These are phyloP conservation scores for Henningerozyma blattae DNA, from an alignment of 805 yeast genomes.

Conservation along the genomic window DNA sequence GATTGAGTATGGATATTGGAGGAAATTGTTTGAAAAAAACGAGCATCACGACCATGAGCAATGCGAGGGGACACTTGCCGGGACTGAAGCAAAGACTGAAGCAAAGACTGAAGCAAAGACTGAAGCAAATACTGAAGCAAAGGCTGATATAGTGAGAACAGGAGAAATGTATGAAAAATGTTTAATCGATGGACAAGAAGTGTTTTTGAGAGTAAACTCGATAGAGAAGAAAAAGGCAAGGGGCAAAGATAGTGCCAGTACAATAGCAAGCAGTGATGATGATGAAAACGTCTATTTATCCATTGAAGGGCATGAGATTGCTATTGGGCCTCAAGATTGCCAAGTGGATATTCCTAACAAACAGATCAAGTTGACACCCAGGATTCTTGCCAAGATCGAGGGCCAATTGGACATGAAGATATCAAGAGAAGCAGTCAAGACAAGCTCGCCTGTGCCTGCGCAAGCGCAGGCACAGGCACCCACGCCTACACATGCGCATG, in stretches of 20 bases:
- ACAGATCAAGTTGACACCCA: constrained; percentile 10
- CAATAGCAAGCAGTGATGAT: too few species aligned
- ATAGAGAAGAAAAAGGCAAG: constrained; percentile 3
- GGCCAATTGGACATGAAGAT: constrained; percentile 3
- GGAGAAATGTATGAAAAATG: constrained; percentile 15
- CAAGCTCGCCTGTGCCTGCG: too few species aligned
- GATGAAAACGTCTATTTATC: constrained; percentile 5
- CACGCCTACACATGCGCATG: too few species aligned
- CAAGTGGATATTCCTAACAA: too few species aligned
- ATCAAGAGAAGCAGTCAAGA: too few species aligned
- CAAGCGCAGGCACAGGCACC: too few species aligned
- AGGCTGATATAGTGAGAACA: constrained; percentile 6
- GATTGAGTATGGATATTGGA: constrained; percentile 20
- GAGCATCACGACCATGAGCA: too few species aligned
- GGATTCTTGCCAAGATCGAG: constrained; percentile 7
- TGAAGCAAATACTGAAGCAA: constrained; percentile 9
- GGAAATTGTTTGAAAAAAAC: constrained; percentile 12
- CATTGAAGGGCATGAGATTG: constrained; percentile 8
- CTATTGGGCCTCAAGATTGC: constrained; percentile 7
- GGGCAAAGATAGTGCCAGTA: too few species aligned
- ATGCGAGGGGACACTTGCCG: too few species aligned
- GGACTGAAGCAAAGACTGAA: too few species aligned
- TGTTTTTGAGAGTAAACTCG: constrained; percentile 7
- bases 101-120: too few species aligned
- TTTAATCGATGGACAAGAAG: constrained; percentile 12